phyloP scores from a whole-genome alignment of 345 rosid species.

The Aethionema arabicum region DNA sequence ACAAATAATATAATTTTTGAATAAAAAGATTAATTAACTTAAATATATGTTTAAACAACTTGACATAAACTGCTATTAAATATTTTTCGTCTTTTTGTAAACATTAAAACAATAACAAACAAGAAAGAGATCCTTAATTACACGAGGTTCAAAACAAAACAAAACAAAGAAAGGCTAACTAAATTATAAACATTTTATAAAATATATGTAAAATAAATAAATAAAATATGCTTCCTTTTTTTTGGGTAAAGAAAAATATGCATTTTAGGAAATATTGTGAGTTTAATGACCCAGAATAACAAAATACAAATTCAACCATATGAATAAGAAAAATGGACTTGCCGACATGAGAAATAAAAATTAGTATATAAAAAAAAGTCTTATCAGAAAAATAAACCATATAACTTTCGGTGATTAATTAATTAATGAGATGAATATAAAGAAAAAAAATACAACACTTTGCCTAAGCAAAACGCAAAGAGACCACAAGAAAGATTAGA shows the following conservation, averaged over 20 bases:
- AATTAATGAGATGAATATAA: constrained; percentile 14
- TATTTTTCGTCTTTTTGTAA: no score
- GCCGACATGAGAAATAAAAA: constrained; percentile 11
- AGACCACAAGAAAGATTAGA: constrained; percentile 20
- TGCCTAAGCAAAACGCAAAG: constrained; percentile 37
- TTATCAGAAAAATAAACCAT: neutral
- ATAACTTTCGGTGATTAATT: constrained; percentile 6
- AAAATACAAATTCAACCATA: neutral
- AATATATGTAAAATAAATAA: neutral
- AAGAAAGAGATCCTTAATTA: no score
- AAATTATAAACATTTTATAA: neutral
- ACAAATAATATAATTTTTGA: no score
- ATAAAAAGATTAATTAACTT: no score
- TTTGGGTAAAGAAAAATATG: no score
- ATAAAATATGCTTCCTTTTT: neutral
- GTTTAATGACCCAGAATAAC: constrained; percentile 1
- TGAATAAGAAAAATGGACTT: constrained; percentile 7
- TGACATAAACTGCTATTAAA: no score
- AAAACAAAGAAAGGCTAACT: no score
- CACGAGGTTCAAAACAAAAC: no score
- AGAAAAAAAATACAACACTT: constrained; percentile 15
- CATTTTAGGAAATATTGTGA: neutral
- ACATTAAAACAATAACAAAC: no score
- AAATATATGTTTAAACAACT: no score
- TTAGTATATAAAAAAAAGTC: neutral